phyloP scores from a whole-genome alignment of 768 basidiomycete genomes.

The Harrya chromipes region DNA sequence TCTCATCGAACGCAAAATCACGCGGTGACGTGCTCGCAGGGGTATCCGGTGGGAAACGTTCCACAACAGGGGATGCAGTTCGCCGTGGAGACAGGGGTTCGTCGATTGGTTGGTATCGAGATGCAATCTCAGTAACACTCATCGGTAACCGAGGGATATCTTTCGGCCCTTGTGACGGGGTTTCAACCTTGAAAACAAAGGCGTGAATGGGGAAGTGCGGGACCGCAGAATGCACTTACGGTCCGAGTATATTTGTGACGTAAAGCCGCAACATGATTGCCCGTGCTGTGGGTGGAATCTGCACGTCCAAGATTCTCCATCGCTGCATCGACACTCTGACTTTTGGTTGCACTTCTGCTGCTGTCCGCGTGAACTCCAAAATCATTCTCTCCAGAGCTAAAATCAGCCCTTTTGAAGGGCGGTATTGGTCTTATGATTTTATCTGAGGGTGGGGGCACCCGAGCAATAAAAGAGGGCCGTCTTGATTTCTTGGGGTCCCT shows the following conservation, averaged over 20 bases:
- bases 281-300: slow-evolving; percentile 51
- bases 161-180: slow-evolving; percentile 52
- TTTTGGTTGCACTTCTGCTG: slow-evolving; percentile 19
- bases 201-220: slow-evolving; percentile 1
- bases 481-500: slow-evolving; percentile 12
- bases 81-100: slow-evolving; percentile 41
- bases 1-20: slow-evolving; percentile 20
- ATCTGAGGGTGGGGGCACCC: slow-evolving; percentile 14
- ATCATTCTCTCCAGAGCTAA: slow-evolving; percentile 29
- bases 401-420: slow-evolving; percentile 21
- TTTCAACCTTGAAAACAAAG: slow-evolving; percentile 40
- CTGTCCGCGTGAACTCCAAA: slow-evolving; percentile 30
- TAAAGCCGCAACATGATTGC: slow-evolving; percentile 67
- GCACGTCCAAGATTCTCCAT: slow-evolving; percentile 44
- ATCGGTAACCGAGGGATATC: slow-evolving; percentile 62
- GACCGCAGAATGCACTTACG: slow-evolving; percentile 37
- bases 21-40: slow-evolving; percentile 12
- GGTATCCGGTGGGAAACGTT: slow-evolving; percentile 28
- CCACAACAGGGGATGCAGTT: slow-evolving; percentile 34
- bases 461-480: slow-evolving; percentile 24
- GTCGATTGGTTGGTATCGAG: slow-evolving; percentile 52
- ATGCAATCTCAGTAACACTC: slow-evolving; percentile 63
- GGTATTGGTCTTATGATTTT: slow-evolving; percentile 13
- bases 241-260: slow-evolving; percentile 56
- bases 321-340: slow-evolving; percentile 29